Base-by-base conservation (phyloP, 257 asterid species). In the Plantago elongata region DNA sequence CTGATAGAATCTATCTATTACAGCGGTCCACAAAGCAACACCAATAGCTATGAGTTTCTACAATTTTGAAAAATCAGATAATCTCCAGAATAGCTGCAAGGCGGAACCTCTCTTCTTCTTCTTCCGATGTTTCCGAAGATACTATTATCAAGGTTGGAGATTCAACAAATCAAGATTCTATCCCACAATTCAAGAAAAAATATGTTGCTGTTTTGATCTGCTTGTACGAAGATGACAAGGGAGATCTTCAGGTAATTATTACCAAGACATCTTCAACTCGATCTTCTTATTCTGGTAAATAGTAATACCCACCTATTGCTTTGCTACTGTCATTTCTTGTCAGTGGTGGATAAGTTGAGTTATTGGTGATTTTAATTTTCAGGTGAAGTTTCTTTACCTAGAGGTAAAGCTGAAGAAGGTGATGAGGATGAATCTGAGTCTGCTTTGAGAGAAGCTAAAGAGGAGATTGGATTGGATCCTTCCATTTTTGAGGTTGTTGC, bases 351-450 rank as follows among this genome's bases (percentile, higher is more conserved):
- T n/a, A n/a, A n/a, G n/a, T n/a, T n/a, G n/a, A n/a, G n/a, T n/a
- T n/a, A n/a, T 54, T 13, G 18, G 22, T 8, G 51, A 47, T 57
- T 70, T 43, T 14, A 15, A 50, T 57, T 70, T 74, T 62, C 59
- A 89, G 95, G 97, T n/a, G 97, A 86, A 76, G 95, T 89, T 69
- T 74, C 91, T 45, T 79, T 89, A 78, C 97, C 97, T 0, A 95
- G 97, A 48, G 97, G 97, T 51, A 86, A 76, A 72, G 76, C 81
- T 63, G 97, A 89, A 46, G 94, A 79, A 34, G 77, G 78, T 3
- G 97, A 89, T 75, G 71, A 67, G 54, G 70, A 64, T 67, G 76
- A 84, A 48, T 64, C 64, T 9, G 88, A 73, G 38, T 87, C 95
- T 49, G 97, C 97, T 8, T 42, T 89, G 72, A 86, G 95, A 64